Base-by-base conservation (phyloP, 306 rosid species). In the Prunus salicina region DNA sequence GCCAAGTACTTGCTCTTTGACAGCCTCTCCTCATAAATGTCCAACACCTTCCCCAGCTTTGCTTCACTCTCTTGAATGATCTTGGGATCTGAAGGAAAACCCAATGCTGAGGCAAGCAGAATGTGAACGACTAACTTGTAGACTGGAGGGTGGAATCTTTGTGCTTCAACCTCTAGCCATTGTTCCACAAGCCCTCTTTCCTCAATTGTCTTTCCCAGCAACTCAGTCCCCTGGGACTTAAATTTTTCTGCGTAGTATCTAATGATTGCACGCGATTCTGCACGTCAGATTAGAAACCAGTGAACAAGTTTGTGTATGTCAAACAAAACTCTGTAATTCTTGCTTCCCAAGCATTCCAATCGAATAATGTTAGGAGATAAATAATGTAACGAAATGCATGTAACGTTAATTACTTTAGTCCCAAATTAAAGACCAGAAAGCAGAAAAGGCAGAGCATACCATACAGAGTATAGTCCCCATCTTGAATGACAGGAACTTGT, bases 111-210 rank as follows among this genome's bases (percentile, higher is more conserved):
- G 16, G 67, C 62, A 79, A 77, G 74, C 76, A 88, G 19, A 6
- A 57, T 32, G 50, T 83, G 83, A 52, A 67, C 2, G 4, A 30
- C 20, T 25, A 88, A 74, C 60, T 81, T 75, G 43, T 71, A 28
- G 3, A 79, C 62, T 19, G 76, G 63, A 20, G 78, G 75, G 10
- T 83, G 53, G 28, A 62, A 88, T 76, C 75, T 81, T 0, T 81
- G 78, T 57, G 85, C 89, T 75, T 86, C 91, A 63, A 83, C 86
- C 60, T 88, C 88, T 4, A 88, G 75, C 91, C 91, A 88, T 71
- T 88, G 88, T n/a, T 86, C 91, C 25, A 88, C 83, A 0, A 79
- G 19, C 66, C 86, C 85, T 30, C 81, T 85, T 50, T 88, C 91
- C 82, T 88, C 89, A 11, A 84, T 58, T 46, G 84, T 86, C 25